Percentiles rank a stretch among this genome's conserved stretches.
Evolutionary conservation across 306 rosid species (phyloP).

Genomic region (Vigna nakashimae): DNA sequence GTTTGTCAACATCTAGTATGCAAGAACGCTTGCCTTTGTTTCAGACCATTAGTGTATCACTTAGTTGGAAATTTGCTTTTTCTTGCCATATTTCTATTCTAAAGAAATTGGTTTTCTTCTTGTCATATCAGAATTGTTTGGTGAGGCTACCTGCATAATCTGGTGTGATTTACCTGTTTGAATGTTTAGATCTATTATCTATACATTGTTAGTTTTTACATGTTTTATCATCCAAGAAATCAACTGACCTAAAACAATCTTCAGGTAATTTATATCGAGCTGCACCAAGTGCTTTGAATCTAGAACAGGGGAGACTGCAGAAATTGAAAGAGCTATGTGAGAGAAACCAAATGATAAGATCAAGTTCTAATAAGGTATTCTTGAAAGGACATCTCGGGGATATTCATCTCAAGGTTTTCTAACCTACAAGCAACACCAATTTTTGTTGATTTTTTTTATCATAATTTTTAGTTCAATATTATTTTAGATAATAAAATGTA

Average conservation of each 20-base stretch:
- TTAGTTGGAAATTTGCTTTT: conserved; percentile 14
- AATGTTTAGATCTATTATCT: conserved; percentile 30
- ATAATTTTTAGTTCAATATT: conserved; percentile 10
- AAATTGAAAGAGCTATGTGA: conserved; percentile 65
- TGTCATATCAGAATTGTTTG: neutral
- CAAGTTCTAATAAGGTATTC: conserved; percentile 67
- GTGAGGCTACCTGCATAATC: neutral
- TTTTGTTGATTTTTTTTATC: conserved; percentile 24
- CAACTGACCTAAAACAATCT: conserved; percentile 39
- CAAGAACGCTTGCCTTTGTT: conserved; percentile 7
- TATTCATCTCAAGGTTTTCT: conserved; percentile 26
- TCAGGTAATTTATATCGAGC: conserved; percentile 67
- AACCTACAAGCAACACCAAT: conserved; percentile 27
- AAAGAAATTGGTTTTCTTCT: conserved; percentile 27
- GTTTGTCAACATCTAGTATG: conserved; percentile 30
- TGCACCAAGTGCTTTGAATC: conserved; percentile 69
- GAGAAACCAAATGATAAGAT: conserved; percentile 59
- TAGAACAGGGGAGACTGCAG: conserved; percentile 76
- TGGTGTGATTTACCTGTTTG: conserved; percentile 18
- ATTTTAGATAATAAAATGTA: neutral
- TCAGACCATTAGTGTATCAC: neutral
- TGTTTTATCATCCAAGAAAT: conserved; percentile 38
- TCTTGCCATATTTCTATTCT: conserved; percentile 14
- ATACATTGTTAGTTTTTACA: conserved; percentile 2
- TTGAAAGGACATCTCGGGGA: conserved; percentile 24